Evolutionary conservation across 305 asterid genomes (phyloP).

Genomic region (Petunia hybrid): DNA sequence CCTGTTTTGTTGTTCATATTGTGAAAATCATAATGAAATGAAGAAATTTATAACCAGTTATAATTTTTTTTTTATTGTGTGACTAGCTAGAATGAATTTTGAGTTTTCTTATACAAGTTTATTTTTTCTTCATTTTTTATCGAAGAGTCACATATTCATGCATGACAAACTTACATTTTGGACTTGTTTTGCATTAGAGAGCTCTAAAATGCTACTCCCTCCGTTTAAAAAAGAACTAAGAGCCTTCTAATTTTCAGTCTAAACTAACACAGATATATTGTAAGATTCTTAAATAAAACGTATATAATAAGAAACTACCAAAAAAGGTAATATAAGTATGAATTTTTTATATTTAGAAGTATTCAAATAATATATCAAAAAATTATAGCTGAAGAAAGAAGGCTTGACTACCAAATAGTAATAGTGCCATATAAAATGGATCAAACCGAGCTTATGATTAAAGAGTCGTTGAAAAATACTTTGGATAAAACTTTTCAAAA

Average conservation of each 20-base stretch:
- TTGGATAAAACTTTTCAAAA: too few relatives aligned
- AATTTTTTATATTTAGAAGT: too few relatives aligned
- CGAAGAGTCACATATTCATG: too few relatives aligned
- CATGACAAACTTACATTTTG: neutral
- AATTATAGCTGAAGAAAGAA: too few relatives aligned
- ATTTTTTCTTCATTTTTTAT: too few relatives aligned
- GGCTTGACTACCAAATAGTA: too few relatives aligned
- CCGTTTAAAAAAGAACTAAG: neutral
- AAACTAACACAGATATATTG: neutral
- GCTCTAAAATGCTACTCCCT: neutral
- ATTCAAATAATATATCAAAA: too few relatives aligned
- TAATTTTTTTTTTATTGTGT: neutral
- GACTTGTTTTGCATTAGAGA: neutral
- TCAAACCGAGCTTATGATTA: too few relatives aligned
- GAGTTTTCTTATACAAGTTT: neutral
- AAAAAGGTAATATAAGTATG: neutral
- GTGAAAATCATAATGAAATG: neutral
- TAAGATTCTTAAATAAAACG: neutral
- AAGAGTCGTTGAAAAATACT: too few relatives aligned
- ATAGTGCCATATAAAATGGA: too few relatives aligned
- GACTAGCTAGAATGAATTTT: neutral
- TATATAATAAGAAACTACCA: neutral
- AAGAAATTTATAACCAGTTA: neutral
- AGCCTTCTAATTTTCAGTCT: neutral
- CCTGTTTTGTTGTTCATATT: slow-evolving; percentile 36